Evolutionary conservation across 192 early-diverging fungal species (phyloP).

Genomic region (Rhizoclosmatium globosum): DNA sequence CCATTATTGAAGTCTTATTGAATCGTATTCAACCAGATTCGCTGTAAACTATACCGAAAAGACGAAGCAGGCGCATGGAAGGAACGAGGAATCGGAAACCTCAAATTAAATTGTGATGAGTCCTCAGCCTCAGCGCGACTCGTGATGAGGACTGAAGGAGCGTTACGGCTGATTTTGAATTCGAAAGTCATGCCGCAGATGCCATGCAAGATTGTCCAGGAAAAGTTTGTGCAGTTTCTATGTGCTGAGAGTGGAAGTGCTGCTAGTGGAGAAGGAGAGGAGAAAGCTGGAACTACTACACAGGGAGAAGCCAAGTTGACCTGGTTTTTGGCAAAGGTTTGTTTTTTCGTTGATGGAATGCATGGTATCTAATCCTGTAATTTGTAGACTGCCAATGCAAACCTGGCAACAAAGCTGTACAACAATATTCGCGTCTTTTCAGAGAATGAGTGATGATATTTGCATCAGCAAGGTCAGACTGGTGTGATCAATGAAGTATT

Average conservation of each 20-base stretch:
- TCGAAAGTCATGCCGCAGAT: conserved; percentile 29
- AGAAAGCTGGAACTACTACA: no score
- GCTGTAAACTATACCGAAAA: conserved; percentile 42
- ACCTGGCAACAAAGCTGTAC: background rate
- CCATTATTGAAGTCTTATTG: no score
- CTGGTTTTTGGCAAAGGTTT: conserved; percentile 8
- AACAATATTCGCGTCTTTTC: conserved; percentile 1
- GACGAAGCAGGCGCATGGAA: conserved; percentile 35
- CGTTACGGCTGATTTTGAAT: conserved; percentile 38
- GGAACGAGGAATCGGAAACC: conserved; percentile 39
- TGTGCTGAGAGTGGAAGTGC: conserved; percentile 26
- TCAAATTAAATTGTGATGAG: conserved; percentile 22
- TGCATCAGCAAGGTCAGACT: no score
- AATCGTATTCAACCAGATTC: conserved; percentile 8
- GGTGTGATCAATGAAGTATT: no score
- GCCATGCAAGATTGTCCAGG: conserved; percentile 39
- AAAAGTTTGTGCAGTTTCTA: conserved; percentile 38
- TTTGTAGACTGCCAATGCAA: conserved; percentile 6
- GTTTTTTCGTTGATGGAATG: no score
- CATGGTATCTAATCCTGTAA: background rate
- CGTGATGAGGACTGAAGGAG: conserved; percentile 39
- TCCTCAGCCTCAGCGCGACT: conserved; percentile 15
- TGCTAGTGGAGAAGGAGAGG: no score
- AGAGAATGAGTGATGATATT: background rate
- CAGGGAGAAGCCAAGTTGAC: background rate